phyloP scores from a whole-genome alignment of 306 rosid species.

The Vigna hirtella region DNA sequence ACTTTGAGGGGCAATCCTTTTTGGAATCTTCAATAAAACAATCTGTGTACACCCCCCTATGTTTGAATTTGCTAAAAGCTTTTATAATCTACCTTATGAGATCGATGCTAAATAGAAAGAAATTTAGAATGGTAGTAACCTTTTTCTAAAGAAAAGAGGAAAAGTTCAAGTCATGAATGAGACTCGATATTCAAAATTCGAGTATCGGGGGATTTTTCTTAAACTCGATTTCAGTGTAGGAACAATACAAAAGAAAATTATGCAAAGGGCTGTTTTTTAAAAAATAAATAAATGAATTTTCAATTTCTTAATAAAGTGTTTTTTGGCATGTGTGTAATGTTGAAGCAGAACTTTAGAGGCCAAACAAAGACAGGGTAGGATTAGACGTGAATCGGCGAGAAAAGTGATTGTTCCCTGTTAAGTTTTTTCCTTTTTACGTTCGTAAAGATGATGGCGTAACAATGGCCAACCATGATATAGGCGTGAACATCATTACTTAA shows the following conservation, averaged over 20 bases:
- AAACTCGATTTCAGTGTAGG: neutral
- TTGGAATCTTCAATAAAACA: neutral
- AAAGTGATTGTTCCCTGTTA: neutral
- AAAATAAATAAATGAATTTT: neutral
- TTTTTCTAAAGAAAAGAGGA: neutral
- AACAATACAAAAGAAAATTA: neutral
- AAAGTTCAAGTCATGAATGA: neutral
- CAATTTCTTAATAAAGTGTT: neutral
- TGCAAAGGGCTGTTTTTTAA: neutral
- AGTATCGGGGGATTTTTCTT: neutral
- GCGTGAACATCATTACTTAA: neutral
- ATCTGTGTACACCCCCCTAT: neutral
- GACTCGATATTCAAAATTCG: neutral
- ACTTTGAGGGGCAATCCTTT: neutral
- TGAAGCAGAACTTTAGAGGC: neutral
- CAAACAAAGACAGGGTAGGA: neutral
- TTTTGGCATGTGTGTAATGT: neutral
- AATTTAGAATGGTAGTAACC: neutral
- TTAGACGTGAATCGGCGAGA: neutral
- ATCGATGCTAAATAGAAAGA: neutral
- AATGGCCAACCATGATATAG: neutral
- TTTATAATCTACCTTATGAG: neutral
- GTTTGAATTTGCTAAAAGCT: constrained; percentile 5
- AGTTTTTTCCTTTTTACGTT: neutral
- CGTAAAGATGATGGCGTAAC: neutral